Evolutionary conservation across 1,284 basidiomycete genomes (phyloP), one percentile per base, ranked within the genome.

Genomic region (Microbotryum saponariae): DNA sequence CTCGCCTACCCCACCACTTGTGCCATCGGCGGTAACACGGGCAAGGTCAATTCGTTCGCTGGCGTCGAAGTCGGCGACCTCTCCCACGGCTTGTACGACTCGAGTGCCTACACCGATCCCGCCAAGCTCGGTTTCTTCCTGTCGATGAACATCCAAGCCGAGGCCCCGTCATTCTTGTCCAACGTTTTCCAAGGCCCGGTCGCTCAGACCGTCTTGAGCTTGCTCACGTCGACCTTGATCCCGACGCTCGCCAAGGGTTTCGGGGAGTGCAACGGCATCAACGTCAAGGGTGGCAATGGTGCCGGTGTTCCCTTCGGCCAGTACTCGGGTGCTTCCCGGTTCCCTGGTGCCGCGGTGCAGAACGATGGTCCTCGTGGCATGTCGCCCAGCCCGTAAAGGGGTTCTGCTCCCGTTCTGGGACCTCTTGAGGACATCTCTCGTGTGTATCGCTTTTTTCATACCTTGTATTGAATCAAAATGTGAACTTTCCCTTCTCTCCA

Each of bases 201-300:
- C 6, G 44, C 31, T 16, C 54, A 55, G n/a, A 55, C 54, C 25
- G 54, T 21, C 5, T 25, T 55, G 44, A 45, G 12, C 21, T 45
- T 55, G 25, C 18, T 55, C 27, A 46, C 54, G 0, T 46, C 54
- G 8, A 16, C 6, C 18, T 45, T 55, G 5, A 27, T 55, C 16
- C 54, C 54, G 12, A 31, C 44, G 8, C 54, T 55, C 27, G 44
- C 54, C 20, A 29, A 29, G 42, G 54, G 42, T 25, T 55, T 55
- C n/a, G 54, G 54, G 7, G 54, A 23, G 16, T 55, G 54, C 46
- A 55, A 55, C 54, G 54, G 54, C 2, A 55, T 55, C 44, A 55
- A 55, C 54, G 54, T 55, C 54, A 55, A 47, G 44, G 54, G 54
- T 4, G 54, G 54, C 44, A 55, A 55, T 45, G 44, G 42, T 0